A percentile compares a stretch with the other conserved stretches of the same genome.
Conservation (phyloP, 768 basidiomycete genomes). For the Mycena chlorophos region DNA sequence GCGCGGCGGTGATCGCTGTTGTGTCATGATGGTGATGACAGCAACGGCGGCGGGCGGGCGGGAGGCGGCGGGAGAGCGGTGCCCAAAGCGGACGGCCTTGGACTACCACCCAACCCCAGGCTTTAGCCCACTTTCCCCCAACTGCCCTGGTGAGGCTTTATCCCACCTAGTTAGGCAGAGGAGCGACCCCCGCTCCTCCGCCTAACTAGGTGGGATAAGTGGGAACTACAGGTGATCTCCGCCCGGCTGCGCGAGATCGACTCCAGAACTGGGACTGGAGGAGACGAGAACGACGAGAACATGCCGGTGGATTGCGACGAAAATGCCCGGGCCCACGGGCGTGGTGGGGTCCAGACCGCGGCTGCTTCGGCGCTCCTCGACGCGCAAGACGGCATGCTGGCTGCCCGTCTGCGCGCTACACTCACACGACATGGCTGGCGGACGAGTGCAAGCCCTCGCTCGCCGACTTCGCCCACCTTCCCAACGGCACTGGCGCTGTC, state of each 20-base stretch:
- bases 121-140: no score
- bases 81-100: no score
- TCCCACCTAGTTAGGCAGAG: no score
- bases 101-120: no score
- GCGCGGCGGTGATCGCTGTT: no score
- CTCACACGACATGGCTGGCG: background rate
- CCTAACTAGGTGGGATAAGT: no score
- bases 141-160: no score
- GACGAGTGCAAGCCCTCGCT: background rate
- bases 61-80: no score
- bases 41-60: no score
- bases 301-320: background rate
- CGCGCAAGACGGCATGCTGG: background rate
- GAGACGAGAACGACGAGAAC: background rate
- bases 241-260: constrained; percentile 1
- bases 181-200: no score
- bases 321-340: background rate
- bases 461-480: background rate
- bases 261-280: background rate
- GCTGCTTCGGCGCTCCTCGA: background rate
- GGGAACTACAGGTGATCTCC: no score
- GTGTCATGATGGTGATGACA: no score
- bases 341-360: background rate
- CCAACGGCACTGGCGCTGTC: background rate
- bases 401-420: background rate